Evolutionary conservation across 2,329 filamentous ascomycete species (phyloP).

Genomic region (Fusarium verticillioides): DNA sequence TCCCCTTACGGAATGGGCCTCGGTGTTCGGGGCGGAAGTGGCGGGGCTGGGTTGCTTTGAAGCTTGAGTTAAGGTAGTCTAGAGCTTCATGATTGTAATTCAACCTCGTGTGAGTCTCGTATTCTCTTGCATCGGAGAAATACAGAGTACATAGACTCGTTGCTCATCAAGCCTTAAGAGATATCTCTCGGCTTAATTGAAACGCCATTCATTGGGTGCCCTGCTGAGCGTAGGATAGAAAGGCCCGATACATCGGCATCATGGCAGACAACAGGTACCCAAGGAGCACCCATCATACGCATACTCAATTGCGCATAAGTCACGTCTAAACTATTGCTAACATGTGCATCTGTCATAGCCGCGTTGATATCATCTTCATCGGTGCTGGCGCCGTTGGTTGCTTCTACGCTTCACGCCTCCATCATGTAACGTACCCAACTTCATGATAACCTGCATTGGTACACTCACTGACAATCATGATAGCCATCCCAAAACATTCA

Average conservation of each 20-base stretch:
- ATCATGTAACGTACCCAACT: conserved; percentile 58
- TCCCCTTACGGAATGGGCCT: conserved; percentile 22
- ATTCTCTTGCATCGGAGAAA: background rate
- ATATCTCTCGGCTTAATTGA: background rate
- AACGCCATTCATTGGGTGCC: background rate
- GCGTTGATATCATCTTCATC: conserved; percentile 70
- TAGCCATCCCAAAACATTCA: conserved; percentile 63
- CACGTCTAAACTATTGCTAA: conserved; percentile 12
- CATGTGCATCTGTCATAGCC: conserved; percentile 15
- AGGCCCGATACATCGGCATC: background rate
- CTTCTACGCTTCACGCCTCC: conserved; percentile 76
- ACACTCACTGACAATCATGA: conserved; percentile 11
- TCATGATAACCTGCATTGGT: background rate
- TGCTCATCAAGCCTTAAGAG: background rate
- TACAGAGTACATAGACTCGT: background rate
- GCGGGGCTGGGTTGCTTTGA: conserved; percentile 25
- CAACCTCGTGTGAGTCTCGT: conserved; percentile 12
- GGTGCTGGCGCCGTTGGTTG: conserved; percentile 78
- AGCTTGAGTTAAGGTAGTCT: background rate
- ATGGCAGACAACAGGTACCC: conserved; percentile 34
- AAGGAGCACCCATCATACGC: background rate
- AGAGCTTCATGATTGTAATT: background rate
- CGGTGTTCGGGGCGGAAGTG: conserved; percentile 22
- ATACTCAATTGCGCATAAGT: background rate
- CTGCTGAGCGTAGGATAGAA: conserved; percentile 1